A percentile compares a stretch with the other conserved stretches of the same genome.
Conservation (phyloP, 169 alveolate species). For the Cryptosporidium baileyi region DNA sequence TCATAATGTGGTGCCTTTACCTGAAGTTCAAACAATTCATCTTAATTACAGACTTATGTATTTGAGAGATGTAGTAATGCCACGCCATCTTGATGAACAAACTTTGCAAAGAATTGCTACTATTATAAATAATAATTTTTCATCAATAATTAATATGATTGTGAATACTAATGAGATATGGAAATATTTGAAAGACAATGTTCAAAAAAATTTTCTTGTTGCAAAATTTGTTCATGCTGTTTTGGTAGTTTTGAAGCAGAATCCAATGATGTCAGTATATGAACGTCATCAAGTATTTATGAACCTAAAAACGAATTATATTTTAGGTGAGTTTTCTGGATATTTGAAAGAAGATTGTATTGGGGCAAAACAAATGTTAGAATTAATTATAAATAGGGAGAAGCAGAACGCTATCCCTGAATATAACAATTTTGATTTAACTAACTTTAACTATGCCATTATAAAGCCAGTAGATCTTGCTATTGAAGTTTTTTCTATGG, state of each 20-base stretch:
- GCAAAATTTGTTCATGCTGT: constrained; percentile 67
- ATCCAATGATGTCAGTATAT: constrained; percentile 58
- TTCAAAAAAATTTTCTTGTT: constrained; percentile 54
- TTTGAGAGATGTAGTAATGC: constrained; percentile 80
- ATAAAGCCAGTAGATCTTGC: constrained; percentile 57
- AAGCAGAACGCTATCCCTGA: neutral
- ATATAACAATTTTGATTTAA: neutral
- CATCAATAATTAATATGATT: constrained; percentile 77
- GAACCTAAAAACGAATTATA: constrained; percentile 20
- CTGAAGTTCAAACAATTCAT: constrained; percentile 58
- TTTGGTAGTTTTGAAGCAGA: constrained; percentile 45
- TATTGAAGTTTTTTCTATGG: constrained; percentile 51
- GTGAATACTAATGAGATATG: constrained; percentile 59
- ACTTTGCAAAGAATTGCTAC: constrained; percentile 76
- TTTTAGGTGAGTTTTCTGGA: constrained; percentile 47
- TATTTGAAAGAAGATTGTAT: constrained; percentile 38
- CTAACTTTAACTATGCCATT: neutral
- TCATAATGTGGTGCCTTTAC: constrained; percentile 59
- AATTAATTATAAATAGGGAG: neutral
- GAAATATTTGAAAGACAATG: constrained; percentile 50
- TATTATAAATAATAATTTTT: constrained; percentile 73
- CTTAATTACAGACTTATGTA: constrained; percentile 75
- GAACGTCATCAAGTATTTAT: constrained; percentile 56
- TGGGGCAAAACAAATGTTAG: constrained; percentile 58
- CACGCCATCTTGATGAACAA: constrained; percentile 80